Conservation (phyloP, 805 yeast genomes). For the Debaryomyces hansenii region DNA sequence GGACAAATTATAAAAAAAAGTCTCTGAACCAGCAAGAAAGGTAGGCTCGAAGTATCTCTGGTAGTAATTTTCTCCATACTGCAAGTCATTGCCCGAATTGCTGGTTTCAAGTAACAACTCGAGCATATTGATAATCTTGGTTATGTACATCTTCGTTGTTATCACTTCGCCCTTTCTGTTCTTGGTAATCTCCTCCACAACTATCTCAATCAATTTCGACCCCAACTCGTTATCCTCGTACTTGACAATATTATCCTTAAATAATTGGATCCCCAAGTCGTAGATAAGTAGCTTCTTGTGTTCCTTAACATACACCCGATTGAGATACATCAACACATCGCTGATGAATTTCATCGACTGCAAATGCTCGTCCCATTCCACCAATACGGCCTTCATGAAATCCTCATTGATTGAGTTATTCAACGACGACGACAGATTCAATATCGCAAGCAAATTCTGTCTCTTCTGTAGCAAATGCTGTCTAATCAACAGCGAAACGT, state of each 20-base stretch:
- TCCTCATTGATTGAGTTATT: slow-evolving; percentile 23
- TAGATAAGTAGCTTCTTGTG: slow-evolving; percentile 60
- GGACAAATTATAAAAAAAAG: slow-evolving; percentile 53
- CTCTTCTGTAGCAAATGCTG: slow-evolving; percentile 39
- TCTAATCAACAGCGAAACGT: slow-evolving; percentile 51
- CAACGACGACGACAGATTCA: slow-evolving; percentile 11
- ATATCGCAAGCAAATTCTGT: slow-evolving; percentile 16
- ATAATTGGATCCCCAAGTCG: slow-evolving; percentile 71
- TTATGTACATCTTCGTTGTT: slow-evolving; percentile 57
- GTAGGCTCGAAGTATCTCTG: slow-evolving; percentile 64
- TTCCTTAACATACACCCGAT: slow-evolving; percentile 79
- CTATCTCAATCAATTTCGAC: slow-evolving; percentile 42
- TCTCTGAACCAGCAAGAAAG: slow-evolving; percentile 53
- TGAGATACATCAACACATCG: slow-evolving; percentile 84
- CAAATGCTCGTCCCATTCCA: slow-evolving; percentile 71
- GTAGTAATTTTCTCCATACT: slow-evolving; percentile 60
- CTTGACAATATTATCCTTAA: slow-evolving; percentile 60
- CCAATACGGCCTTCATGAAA: slow-evolving; percentile 35
- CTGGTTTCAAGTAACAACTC: slow-evolving; percentile 54
- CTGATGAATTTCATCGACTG: slow-evolving; percentile 74
- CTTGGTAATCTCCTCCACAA: slow-evolving; percentile 56
- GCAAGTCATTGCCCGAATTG: slow-evolving; percentile 19
- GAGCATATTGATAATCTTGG: slow-evolving; percentile 66
- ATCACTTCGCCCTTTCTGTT: slow-evolving; percentile 56
- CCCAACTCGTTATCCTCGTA: slow-evolving; percentile 53